Base-by-base conservation (phyloP, 768 basidiomycete genomes). In the Russula sp. region DNA sequence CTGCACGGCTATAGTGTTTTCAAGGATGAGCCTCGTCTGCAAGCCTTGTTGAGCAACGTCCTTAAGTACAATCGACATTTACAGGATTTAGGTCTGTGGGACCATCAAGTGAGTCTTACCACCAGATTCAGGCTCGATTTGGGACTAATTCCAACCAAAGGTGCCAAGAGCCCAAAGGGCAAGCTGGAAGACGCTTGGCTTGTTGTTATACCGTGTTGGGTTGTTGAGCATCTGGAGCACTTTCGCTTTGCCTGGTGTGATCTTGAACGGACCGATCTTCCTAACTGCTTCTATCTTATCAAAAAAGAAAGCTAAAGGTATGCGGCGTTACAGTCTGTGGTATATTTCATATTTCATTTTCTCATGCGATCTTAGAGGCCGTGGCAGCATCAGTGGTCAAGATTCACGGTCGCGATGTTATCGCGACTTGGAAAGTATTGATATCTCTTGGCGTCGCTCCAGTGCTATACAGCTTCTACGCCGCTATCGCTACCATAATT, bases 401-500 rank as follows among this genome's bases (percentile, higher is more conserved):
- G 76, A 85, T 98, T 60, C 90, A 90, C 18, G 95, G 88, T 26
- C 84, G 90, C 42, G 95, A 98, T 72, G 96, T 98, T 26, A 79
- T 98, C 22, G 94, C 92, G 0, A 92, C 94, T 4, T 98, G 95
- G 95, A 98, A 98, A 73, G 86, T 98, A 36, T 81, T 98, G 34
- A 92, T 98, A 62, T 95, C 93, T 8, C 78, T 98, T 63, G 95
- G 87, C 22, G 79, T 91, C 50, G 88, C 93, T 8, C 94, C 96
- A 10, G 77, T 94, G 10, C 76, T 97, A 40, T 98, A 97, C 78
- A 74, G 83, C 4, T 75, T 89, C 69, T 98, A 97, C 75, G 91
- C 92, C 38, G 75, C 88, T 71, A 72, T 93, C 49, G 92, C 92
- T 22, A 88, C 88, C 24, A 64, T 85, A 18, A 73, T 93, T 62